Conservation (phyloP, 169 alveolate species). For the Cryptosporidium viatorum region DNA sequence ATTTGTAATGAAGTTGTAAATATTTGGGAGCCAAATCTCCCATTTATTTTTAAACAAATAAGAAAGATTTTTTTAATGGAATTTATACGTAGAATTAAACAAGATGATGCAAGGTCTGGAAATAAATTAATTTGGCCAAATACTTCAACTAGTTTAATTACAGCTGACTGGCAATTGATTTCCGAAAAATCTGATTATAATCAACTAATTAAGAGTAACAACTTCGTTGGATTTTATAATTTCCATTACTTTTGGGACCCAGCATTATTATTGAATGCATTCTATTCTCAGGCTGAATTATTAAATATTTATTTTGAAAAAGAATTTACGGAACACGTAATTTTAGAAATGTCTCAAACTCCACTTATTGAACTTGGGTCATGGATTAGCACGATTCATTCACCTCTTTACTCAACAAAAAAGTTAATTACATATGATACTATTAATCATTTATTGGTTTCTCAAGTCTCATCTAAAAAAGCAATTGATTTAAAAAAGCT, state of each 20-base stretch:
- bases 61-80: constrained; percentile 55
- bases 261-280: constrained; percentile 38
- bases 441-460: constrained; percentile 18
- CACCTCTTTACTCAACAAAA: constrained; percentile 22
- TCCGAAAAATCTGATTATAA: neutral
- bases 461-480: constrained; percentile 6
- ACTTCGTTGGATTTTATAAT: constrained; percentile 34
- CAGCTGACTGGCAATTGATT: constrained; percentile 29
- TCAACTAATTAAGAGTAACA: neutral
- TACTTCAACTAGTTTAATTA: constrained; percentile 29
- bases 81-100: constrained; percentile 51
- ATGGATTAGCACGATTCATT: constrained; percentile 24
- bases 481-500: constrained; percentile 10
- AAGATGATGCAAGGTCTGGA: constrained; percentile 43
- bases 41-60: neutral
- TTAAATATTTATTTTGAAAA: neutral
- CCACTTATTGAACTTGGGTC: constrained; percentile 44
- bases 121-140: constrained; percentile 54
- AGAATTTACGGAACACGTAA: neutral
- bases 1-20: constrained; percentile 14
- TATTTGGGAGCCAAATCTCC: constrained; percentile 59
- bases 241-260: constrained; percentile 65
- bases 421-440: constrained; percentile 7
- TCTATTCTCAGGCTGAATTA: constrained; percentile 12
- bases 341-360: constrained; percentile 50